Evolutionary conservation across 1,284 basidiomycete species (phyloP).

Genomic region (Fistulinella staudtii): DNA sequence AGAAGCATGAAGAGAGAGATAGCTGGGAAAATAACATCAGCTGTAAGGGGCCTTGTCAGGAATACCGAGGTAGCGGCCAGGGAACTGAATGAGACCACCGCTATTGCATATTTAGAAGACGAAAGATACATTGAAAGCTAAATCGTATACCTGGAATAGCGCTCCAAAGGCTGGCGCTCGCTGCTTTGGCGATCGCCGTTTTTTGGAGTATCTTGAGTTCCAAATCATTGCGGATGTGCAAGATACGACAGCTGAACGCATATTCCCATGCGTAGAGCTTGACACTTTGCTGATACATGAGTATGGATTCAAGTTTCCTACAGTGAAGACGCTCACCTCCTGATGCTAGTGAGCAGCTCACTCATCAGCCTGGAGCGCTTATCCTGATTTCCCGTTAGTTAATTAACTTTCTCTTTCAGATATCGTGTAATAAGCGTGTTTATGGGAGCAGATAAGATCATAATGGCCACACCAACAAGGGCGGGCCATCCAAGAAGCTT

Average conservation of each 20-base stretch:
- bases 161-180: constrained; percentile 61
- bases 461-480: constrained; percentile 89
- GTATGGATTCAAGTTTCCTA: not conserved
- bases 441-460: constrained; percentile 79
- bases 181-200: constrained; percentile 71
- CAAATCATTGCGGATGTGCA: constrained; percentile 78
- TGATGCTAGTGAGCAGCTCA: constrained; percentile 86
- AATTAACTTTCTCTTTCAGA: constrained; percentile 77
- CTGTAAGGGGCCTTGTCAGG: constrained; percentile 72
- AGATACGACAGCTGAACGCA: constrained; percentile 74
- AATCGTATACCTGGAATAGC: constrained; percentile 52
- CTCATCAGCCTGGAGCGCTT: constrained; percentile 74
- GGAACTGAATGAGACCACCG: constrained; percentile 84
- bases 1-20: constrained; percentile 92
- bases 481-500: constrained; percentile 88
- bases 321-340: constrained; percentile 47
- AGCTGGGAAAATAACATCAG: constrained; percentile 91
- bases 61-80: constrained; percentile 79
- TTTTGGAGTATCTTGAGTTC: constrained; percentile 80
- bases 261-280: constrained; percentile 88
- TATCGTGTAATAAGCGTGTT: constrained; percentile 76
- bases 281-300: constrained; percentile 46
- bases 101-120: constrained; percentile 35
- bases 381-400: constrained; percentile 91
- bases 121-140: constrained; percentile 16